Evolutionary conservation across 495 filamentous ascomycete species (phyloP).

Genomic region (Aspergillus asperescens): DNA sequence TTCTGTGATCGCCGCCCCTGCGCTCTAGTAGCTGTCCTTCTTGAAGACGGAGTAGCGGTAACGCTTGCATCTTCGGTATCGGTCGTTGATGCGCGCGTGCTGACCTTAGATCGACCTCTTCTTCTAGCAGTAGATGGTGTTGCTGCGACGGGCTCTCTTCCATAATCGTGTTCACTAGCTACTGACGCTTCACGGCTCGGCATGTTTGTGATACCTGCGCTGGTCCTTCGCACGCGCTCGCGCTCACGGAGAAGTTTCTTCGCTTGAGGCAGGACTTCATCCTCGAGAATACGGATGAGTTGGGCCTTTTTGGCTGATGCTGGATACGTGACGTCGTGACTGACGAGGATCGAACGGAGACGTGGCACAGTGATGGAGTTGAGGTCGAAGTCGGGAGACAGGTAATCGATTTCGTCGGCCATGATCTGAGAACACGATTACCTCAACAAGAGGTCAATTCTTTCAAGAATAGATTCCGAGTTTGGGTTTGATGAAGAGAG

Average conservation of each 20-base stretch:
- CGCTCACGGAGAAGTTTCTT: constrained; percentile 67
- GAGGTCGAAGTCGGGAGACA: constrained; percentile 80
- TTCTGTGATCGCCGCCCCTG: constrained; percentile 49
- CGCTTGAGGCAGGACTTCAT: constrained; percentile 71
- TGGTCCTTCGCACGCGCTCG: constrained; percentile 70
- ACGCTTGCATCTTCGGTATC: constrained; percentile 31
- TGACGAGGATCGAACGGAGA: constrained; percentile 82
- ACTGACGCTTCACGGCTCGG: constrained; percentile 51
- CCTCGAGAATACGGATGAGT: constrained; percentile 76
- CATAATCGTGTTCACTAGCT: constrained; percentile 40
- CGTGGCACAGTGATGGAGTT: constrained; percentile 74
- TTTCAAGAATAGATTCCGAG: not conserved
- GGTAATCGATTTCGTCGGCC: constrained; percentile 71
- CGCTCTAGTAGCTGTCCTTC: constrained; percentile 31
- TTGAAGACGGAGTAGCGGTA: constrained; percentile 31
- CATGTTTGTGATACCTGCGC: constrained; percentile 79
- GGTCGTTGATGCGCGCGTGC: constrained; percentile 31
- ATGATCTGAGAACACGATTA: constrained; percentile 37
- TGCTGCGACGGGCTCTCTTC: constrained; percentile 28
- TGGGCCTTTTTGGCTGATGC: constrained; percentile 83
- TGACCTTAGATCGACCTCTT: constrained; percentile 38
- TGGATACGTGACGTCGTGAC: constrained; percentile 77
- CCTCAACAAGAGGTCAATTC: constrained; percentile 1
- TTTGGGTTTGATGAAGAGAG: not conserved
- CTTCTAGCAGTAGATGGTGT: constrained; percentile 41